Evolutionary conservation across 805 yeast species (phyloP).

Genomic region (Myxozyma vanderwaltii): DNA sequence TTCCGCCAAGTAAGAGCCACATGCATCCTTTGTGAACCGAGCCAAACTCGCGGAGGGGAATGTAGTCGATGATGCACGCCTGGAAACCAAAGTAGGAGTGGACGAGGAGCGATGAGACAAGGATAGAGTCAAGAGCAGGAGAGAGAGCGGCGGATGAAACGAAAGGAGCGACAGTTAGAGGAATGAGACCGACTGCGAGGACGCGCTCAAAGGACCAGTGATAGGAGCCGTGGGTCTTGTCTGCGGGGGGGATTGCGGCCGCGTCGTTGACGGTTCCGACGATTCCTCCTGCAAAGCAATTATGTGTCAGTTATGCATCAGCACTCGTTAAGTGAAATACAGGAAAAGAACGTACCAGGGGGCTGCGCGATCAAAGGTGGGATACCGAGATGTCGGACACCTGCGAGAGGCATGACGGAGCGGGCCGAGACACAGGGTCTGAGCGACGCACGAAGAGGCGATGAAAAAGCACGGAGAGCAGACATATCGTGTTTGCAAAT

Average conservation of each 20-base stretch:
- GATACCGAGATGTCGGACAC: slow-evolving; percentile 31
- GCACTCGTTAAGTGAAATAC: neutral
- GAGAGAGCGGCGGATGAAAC: slow-evolving; percentile 68
- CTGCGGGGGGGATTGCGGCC: slow-evolving; percentile 61
- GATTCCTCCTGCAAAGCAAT: slow-evolving; percentile 73
- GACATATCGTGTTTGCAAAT: neutral
- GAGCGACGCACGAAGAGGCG: slow-evolving; percentile 21
- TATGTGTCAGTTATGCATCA: slow-evolving; percentile 38
- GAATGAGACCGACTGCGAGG: slow-evolving; percentile 70
- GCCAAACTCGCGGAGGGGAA: slow-evolving; percentile 85
- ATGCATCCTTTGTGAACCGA: slow-evolving; percentile 68
- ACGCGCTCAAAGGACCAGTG: slow-evolving; percentile 93
- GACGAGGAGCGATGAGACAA: slow-evolving; percentile 65
- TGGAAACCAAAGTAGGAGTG: slow-evolving; percentile 87
- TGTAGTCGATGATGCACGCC: slow-evolving; percentile 89
- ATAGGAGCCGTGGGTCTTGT: slow-evolving; percentile 74
- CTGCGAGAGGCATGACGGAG: slow-evolving; percentile 12
- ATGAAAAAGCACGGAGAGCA: slow-evolving; percentile 19
- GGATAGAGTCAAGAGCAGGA: slow-evolving; percentile 70
- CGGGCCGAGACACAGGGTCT: slow-evolving; percentile 17
- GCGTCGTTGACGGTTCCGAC: slow-evolving; percentile 96
- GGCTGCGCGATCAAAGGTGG: slow-evolving; percentile 33
- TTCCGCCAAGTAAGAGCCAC: slow-evolving; percentile 69
- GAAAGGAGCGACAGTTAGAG: slow-evolving; percentile 74
- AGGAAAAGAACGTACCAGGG: slow-evolving; percentile 22